A percentile compares a stretch with the other conserved stretches of the same genome.
These are phyloP conservation scores for Paramecium octaurelia DNA, from an alignment of 73 alveolate species.

Conservation along the genomic window DNA sequence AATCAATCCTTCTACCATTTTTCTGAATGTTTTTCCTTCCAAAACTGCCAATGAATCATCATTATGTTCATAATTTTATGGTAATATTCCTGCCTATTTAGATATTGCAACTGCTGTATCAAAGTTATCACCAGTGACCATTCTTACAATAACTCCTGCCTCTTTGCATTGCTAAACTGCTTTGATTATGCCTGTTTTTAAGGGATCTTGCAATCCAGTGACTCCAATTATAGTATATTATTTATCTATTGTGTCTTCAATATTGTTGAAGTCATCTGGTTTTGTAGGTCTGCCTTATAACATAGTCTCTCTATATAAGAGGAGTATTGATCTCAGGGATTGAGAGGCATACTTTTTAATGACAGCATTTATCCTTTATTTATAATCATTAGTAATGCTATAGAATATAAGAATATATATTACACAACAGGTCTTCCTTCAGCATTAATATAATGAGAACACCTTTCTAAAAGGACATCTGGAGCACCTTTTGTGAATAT, in stretches of 20 bases:
- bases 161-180: slow-evolving; percentile 79
- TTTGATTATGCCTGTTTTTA: slow-evolving; percentile 83
- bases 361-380: slow-evolving; percentile 55
- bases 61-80: slow-evolving; percentile 62
- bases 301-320: slow-evolving; percentile 76
- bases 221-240: slow-evolving; percentile 66
- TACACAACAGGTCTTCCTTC: slow-evolving; percentile 69
- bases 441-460: slow-evolving; percentile 69
- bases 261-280: slow-evolving; percentile 58
- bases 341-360: slow-evolving; percentile 72
- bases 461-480: slow-evolving; percentile 73
- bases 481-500: slow-evolving; percentile 89
- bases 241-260: slow-evolving; percentile 67
- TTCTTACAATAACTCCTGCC: slow-evolving; percentile 90
- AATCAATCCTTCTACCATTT: slow-evolving; percentile 65
- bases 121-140: slow-evolving; percentile 96
- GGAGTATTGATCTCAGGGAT: slow-evolving; percentile 80
- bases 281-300: slow-evolving; percentile 67
- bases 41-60: slow-evolving; percentile 78
- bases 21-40: slow-evolving; percentile 84
- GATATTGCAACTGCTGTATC: slow-evolving; percentile 95
- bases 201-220: slow-evolving; percentile 88
- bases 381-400: slow-evolving; percentile 53
- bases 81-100: slow-evolving; percentile 85
- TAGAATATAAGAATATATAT: background rate